These are phyloP conservation scores for Pleomassaria siparia DNA, from an alignment of 2,329 filamentous ascomycete species.

Conservation along the genomic window DNA sequence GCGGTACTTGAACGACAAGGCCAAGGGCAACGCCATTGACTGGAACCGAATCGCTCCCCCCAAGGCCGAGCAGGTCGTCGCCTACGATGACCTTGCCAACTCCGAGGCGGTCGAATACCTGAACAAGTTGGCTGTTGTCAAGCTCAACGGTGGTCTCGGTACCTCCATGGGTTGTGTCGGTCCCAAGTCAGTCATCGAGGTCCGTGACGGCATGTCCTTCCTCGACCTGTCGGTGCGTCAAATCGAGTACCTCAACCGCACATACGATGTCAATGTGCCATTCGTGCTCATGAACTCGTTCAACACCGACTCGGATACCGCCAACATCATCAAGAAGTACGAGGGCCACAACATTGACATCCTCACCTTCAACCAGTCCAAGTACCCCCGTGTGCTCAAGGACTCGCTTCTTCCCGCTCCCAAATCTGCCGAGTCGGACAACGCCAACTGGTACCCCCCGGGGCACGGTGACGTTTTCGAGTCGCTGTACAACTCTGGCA, in stretches of 20 bases:
- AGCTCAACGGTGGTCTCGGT: constrained; percentile 98
- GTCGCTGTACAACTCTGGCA: constrained; percentile 98
- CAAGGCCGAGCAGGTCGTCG: constrained; percentile 88
- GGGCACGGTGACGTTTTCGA: constrained; percentile 99
- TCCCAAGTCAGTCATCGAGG: constrained; percentile 98
- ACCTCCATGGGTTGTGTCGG: constrained; percentile 99
- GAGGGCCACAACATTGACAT: constrained; percentile 99
- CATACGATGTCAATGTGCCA: constrained; percentile 93
- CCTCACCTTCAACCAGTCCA: constrained; percentile 98
- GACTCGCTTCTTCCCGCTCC: constrained; percentile 95
- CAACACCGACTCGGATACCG: constrained; percentile 98
- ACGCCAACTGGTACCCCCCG: constrained; percentile 97
- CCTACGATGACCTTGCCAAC: constrained; percentile 88
- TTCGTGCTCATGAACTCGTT: constrained; percentile 99
- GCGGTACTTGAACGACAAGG: constrained; percentile 97
- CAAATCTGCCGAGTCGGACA: constrained; percentile 82
- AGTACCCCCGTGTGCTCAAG: constrained; percentile 97
- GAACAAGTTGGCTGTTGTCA: constrained; percentile 95
- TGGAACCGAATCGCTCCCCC: constrained; percentile 97
- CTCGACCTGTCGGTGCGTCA: constrained; percentile 97
- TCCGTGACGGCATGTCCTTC: constrained; percentile 99
- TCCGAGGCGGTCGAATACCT: constrained; percentile 90
- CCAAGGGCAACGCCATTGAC: constrained; percentile 93
- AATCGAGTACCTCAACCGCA: constrained; percentile 99
- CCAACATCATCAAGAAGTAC: constrained; percentile 99